Percentiles rank a stretch among this genome's conserved stretches.
Evolutionary conservation across 495 filamentous ascomycete species (phyloP).

Genomic region (Penicillium longicatenatum): DNA sequence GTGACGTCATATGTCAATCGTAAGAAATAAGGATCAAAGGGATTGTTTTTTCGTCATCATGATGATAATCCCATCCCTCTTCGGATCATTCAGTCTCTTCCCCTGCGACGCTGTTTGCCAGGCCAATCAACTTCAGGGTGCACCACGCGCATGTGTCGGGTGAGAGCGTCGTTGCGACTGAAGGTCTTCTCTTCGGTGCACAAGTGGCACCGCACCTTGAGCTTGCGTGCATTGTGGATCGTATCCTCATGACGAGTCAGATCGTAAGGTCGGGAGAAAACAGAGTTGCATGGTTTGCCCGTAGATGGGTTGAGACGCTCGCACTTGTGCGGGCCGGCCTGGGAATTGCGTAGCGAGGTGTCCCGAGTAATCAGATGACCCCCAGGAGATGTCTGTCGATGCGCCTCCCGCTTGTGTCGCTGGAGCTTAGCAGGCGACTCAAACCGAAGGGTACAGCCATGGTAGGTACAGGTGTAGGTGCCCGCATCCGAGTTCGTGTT

Average conservation of each 20-base stretch:
- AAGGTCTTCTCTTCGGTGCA: slow-evolving; percentile 99
- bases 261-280: slow-evolving; percentile 98
- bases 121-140: slow-evolving; percentile 84
- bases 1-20: slow-evolving; percentile 21
- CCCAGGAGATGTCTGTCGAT: slow-evolving; percentile 64
- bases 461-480: slow-evolving; percentile 94
- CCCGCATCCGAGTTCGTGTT: slow-evolving; percentile 74
- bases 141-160: slow-evolving; percentile 87
- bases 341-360: slow-evolving; percentile 69
- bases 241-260: slow-evolving; percentile 96
- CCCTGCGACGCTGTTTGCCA: slow-evolving; percentile 58
- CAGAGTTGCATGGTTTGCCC: slow-evolving; percentile 91
- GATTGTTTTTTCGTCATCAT: slow-evolving; percentile 24
- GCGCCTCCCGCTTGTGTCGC: slow-evolving; percentile 93
- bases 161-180: slow-evolving; percentile 87
- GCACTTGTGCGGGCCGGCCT: slow-evolving; percentile 88
- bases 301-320: slow-evolving; percentile 93
- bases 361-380: slow-evolving; percentile 44
- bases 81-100: slow-evolving; percentile 36
- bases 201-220: slow-evolving; percentile 91
- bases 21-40: slow-evolving; percentile 1
- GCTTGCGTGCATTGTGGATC: slow-evolving; percentile 91
- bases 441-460: slow-evolving; percentile 86
- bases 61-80: slow-evolving; percentile 22
- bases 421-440: slow-evolving; percentile 83